These are phyloP conservation scores for Sergeia podlipaevii DNA, from an alignment of 208 protist species.

Conservation along the genomic window DNA sequence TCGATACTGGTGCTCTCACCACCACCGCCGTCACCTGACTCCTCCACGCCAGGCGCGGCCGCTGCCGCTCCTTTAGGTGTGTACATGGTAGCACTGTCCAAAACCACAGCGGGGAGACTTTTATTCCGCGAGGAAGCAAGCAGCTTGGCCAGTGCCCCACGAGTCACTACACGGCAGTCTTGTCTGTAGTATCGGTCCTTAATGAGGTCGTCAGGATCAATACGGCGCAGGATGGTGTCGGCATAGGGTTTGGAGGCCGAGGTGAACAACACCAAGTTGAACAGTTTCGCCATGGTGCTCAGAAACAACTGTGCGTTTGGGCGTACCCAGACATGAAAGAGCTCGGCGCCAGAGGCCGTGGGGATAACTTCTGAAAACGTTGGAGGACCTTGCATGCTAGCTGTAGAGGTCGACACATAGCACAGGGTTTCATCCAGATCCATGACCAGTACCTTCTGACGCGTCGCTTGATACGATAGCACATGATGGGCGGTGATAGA, in stretches of 20 bases:
- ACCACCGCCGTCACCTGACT: not conserved
- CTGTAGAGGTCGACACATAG: conserved; percentile 69
- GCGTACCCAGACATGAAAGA: conserved; percentile 86
- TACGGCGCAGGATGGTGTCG: conserved; percentile 78
- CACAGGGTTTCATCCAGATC: conserved; percentile 90
- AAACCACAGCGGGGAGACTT: not conserved
- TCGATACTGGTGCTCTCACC: not conserved
- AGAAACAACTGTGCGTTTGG: conserved; percentile 74
- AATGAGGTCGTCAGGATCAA: conserved; percentile 73
- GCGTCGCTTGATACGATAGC: conserved; percentile 80
- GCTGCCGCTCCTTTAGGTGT: conserved; percentile 2
- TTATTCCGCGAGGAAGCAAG: conserved; percentile 15
- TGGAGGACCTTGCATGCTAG: conserved; percentile 52
- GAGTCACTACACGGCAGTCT: conserved; percentile 62
- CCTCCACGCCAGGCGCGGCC: not conserved
- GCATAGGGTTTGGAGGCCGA: conserved; percentile 84
- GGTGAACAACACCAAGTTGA: conserved; percentile 88
- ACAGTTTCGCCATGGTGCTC: conserved; percentile 62
- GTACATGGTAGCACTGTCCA: not conserved
- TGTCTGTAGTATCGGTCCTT: conserved; percentile 73
- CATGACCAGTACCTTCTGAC: conserved; percentile 87
- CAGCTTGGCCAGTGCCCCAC: conserved; percentile 34
- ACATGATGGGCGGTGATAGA: conserved; percentile 83
- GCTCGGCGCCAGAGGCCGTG: conserved; percentile 69
- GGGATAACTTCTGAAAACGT: conserved; percentile 89